Conservation (phyloP, 306 rosid genomes). For the Quillaja saponaria region DNA sequence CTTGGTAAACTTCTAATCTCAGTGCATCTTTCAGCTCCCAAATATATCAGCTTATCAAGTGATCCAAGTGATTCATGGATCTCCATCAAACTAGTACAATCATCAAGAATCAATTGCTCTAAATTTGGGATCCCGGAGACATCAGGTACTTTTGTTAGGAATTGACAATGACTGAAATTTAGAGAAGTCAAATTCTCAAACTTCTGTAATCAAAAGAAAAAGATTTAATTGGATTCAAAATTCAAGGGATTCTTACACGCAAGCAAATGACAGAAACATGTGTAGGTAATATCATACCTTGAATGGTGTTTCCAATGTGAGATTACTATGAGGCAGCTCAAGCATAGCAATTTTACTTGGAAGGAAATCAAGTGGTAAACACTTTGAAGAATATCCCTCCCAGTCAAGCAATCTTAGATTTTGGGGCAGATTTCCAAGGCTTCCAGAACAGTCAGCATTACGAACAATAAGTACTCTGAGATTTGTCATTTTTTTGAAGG, state of each 20-base stretch:
- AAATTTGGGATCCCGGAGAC: conserved; percentile 35
- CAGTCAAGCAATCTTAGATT: conserved; percentile 37
- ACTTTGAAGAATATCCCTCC: conserved; percentile 24
- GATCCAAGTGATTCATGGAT: conserved; percentile 34
- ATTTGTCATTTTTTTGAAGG: conserved; percentile 30
- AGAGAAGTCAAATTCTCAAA: conserved; percentile 24
- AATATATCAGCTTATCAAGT: conserved; percentile 31
- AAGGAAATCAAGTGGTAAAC: conserved; percentile 25
- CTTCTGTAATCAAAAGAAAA: conserved; percentile 30
- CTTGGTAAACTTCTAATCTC: conserved; percentile 31
- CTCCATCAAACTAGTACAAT: conserved; percentile 31
- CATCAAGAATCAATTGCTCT: conserved; percentile 23
- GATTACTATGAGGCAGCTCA: conserved; percentile 26
- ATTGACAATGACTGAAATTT: conserved; percentile 27
- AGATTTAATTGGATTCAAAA: neutral
- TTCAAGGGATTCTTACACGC: neutral
- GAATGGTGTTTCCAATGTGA: conserved; percentile 31
- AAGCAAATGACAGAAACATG: neutral
- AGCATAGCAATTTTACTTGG: conserved; percentile 36
- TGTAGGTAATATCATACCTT: conserved; percentile 26
- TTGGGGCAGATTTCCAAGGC: conserved; percentile 24
- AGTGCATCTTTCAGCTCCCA: conserved; percentile 28
- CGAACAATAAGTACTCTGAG: conserved; percentile 36
- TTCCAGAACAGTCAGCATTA: conserved; percentile 26
- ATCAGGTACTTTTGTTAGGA: conserved; percentile 31